Conservation (phyloP, 345 rosid genomes). For the Gynandropsis gynandra region DNA sequence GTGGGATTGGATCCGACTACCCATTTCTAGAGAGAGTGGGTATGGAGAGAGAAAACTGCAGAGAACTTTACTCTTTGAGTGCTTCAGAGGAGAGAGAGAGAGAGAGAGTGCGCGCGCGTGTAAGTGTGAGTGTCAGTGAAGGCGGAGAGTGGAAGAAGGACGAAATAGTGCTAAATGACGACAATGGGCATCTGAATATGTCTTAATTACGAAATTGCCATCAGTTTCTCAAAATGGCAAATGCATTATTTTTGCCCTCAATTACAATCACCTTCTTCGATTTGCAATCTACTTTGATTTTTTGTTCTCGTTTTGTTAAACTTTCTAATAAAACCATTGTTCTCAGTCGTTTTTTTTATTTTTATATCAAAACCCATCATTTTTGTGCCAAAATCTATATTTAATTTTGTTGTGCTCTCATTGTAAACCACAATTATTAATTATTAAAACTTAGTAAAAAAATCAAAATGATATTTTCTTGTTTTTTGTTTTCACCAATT, state of each 20-base stretch:
- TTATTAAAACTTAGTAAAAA: too few relatives aligned
- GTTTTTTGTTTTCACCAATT: too few relatives aligned
- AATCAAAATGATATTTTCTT: too few relatives aligned
- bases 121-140: constrained; percentile 27
- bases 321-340: too few relatives aligned
- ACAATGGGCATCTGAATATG: background rate
- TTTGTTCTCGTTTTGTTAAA: constrained; percentile 19
- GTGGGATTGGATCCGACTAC: constrained; percentile 70
- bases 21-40: constrained; percentile 41
- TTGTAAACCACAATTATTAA: too few relatives aligned
- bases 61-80: constrained; percentile 33
- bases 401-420: too few relatives aligned
- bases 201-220: constrained; percentile 27
- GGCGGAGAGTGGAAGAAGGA: constrained; percentile 16
- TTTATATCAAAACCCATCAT: too few relatives aligned
- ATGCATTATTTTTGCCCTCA: constrained; percentile 16
- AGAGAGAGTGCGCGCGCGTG: constrained; percentile 23
- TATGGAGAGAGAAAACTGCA: constrained; percentile 18
- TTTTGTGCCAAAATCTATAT: too few relatives aligned
- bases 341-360: too few relatives aligned
- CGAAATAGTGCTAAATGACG: constrained; percentile 27
- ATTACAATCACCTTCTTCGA: too few relatives aligned
- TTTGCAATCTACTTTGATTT: constrained; percentile 8
- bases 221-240: constrained; percentile 8
- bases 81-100: constrained; percentile 28